Percentiles rank a stretch among this genome's conserved stretches.
Conservation (phyloP, 2,329 filamentous ascomycete species). For the Rachicladosporium sp. region DNA sequence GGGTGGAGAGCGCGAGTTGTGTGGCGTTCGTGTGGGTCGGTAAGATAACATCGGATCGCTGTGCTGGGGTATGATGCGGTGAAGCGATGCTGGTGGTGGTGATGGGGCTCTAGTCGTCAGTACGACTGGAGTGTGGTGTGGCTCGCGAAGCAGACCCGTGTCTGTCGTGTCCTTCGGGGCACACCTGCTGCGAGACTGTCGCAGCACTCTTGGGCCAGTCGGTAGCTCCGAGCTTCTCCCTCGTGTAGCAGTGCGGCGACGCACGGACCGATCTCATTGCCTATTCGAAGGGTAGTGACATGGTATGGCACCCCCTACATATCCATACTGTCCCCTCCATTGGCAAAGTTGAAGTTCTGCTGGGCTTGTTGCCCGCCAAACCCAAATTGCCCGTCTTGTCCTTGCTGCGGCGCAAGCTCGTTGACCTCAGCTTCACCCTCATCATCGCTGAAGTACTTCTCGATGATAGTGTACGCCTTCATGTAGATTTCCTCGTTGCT, state of each 20-base stretch:
- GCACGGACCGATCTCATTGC: constrained; percentile 1
- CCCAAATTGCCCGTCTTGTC: constrained; percentile 65
- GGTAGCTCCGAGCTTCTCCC: constrained; percentile 1
- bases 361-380: constrained; percentile 62
- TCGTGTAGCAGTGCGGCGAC: constrained; percentile 3
- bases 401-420: constrained; percentile 60
- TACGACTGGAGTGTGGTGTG: not conserved
- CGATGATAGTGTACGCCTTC: constrained; percentile 99
- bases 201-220: not conserved
- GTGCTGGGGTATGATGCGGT: constrained; percentile 4
- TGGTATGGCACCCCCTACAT: constrained; percentile 26
- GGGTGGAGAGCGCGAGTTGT: not conserved
- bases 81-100: constrained; percentile 6
- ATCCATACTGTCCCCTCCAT: constrained; percentile 60
- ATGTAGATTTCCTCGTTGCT: constrained; percentile 99
- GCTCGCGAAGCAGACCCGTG: constrained; percentile 1
- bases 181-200: not conserved
- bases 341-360: constrained; percentile 90
- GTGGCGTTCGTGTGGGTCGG: not conserved
- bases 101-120: not conserved
- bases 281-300: not conserved
- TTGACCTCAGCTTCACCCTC: constrained; percentile 76
- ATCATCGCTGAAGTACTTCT: constrained; percentile 99
- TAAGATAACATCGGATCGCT: constrained; percentile 3
- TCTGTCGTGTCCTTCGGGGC: constrained; percentile 1